Evolutionary conservation across 1,139 yeast genomes (phyloP).

Genomic region (Barnettozyma hawaiiensis): DNA sequence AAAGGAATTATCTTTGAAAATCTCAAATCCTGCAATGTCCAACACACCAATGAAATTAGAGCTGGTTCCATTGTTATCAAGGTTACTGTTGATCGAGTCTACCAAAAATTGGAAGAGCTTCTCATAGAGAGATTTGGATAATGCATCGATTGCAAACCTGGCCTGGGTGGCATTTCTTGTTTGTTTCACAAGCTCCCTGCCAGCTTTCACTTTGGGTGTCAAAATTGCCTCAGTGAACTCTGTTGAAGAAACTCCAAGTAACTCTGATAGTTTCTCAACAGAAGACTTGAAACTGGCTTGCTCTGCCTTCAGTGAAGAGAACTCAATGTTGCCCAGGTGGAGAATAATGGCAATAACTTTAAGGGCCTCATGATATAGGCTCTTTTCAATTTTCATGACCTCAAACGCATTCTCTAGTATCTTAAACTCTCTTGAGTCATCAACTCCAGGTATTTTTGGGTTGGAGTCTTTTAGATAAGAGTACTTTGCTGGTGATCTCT

Average conservation of each 20-base stretch:
- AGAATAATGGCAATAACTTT: conserved; percentile 69
- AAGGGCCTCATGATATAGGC: conserved; percentile 56
- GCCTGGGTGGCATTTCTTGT: conserved; percentile 80
- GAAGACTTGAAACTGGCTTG: conserved; percentile 71
- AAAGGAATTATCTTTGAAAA: conserved; percentile 83
- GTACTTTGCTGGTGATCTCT: conserved; percentile 36
- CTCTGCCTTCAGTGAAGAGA: conserved; percentile 65
- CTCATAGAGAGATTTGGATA: conserved; percentile 84
- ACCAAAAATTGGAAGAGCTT: conserved; percentile 76
- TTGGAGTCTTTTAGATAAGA: conserved; percentile 57
- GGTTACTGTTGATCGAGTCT: conserved; percentile 65
- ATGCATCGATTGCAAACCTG: conserved; percentile 74
- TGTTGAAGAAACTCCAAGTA: conserved; percentile 58
- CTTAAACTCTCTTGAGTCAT: conserved; percentile 66
- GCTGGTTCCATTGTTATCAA: conserved; percentile 40
- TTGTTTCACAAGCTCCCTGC: conserved; percentile 78
- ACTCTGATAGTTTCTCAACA: conserved; percentile 48
- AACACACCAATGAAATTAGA: conserved; percentile 81
- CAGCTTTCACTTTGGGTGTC: conserved; percentile 86
- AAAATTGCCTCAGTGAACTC: conserved; percentile 57
- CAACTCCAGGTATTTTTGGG: conserved; percentile 57
- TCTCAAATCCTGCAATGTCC: conserved; percentile 98
- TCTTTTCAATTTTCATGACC: conserved; percentile 61
- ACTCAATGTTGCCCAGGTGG: conserved; percentile 80
- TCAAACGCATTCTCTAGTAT: conserved; percentile 59